Conservation (phyloP, 768 basidiomycete genomes). For the Albatrellus ellisii region DNA sequence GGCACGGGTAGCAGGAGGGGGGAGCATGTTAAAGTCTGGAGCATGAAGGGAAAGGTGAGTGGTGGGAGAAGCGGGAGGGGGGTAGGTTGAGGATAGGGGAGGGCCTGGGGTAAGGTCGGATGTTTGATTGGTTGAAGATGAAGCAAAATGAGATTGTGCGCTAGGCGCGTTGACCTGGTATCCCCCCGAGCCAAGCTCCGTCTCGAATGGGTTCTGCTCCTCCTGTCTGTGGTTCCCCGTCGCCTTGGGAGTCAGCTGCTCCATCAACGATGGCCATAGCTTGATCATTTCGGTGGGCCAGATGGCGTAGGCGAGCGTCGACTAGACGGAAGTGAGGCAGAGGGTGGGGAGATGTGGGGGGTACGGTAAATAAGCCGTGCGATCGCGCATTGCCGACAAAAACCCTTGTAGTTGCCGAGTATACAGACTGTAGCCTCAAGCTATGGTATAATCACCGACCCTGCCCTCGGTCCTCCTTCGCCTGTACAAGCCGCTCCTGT, state of each 20-base stretch:
- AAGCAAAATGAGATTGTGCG: constrained; percentile 15
- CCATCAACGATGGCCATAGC: constrained; percentile 43
- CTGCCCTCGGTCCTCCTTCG: constrained; percentile 15
- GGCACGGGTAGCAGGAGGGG: constrained; percentile 30
- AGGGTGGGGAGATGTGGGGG: background rate
- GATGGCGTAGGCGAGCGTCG: background rate
- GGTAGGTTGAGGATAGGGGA: constrained; percentile 16
- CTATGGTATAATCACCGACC: too few species aligned
- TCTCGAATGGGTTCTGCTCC: constrained; percentile 21
- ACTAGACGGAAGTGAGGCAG: constrained; percentile 1
- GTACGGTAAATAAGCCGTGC: too few species aligned
- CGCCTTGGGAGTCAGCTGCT: constrained; percentile 46
- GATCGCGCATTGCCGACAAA: too few species aligned
- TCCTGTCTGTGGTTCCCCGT: constrained; percentile 17
- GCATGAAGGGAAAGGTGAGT: constrained; percentile 70
- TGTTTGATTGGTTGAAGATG: constrained; percentile 13
- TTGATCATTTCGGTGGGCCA: constrained; percentile 43
- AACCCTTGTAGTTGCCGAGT: too few species aligned
- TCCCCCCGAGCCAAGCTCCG: background rate
- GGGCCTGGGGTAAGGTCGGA: constrained; percentile 3
- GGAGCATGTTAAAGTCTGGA: constrained; percentile 72
- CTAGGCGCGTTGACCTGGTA: constrained; percentile 12
- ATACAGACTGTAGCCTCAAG: too few species aligned
- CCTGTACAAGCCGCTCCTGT: constrained; percentile 16
- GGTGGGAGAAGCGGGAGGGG: constrained; percentile 38